phyloP scores from a whole-genome alignment of 495 filamentous ascomycete genomes.

The Podospora australis region DNA sequence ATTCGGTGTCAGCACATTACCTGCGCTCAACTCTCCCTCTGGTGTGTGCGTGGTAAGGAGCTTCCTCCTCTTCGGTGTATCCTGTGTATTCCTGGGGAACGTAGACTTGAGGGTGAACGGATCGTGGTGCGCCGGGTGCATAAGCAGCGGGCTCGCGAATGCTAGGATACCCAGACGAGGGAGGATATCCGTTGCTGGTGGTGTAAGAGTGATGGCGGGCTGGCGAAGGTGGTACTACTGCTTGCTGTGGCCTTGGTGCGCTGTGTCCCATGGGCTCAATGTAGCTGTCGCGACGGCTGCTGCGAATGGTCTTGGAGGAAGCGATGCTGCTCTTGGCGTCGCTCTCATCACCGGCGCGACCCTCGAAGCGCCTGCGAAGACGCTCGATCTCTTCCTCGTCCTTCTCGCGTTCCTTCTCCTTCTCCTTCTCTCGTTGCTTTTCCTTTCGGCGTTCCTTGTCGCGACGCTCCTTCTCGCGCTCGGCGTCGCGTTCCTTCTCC shows the following conservation, averaged over 20 bases:
- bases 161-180: slow-evolving; percentile 14
- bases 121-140: slow-evolving; percentile 3
- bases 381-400: slow-evolving; percentile 18
- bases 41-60: slow-evolving; percentile 14
- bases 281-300: slow-evolving; percentile 27
- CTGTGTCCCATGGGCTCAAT: slow-evolving; percentile 29
- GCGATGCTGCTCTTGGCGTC: slow-evolving; percentile 23
- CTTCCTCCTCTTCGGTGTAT: slow-evolving; percentile 17
- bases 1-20: slow-evolving; percentile 7
- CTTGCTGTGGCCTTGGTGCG: slow-evolving; percentile 18
- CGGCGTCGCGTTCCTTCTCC: slow-evolving; percentile 13
- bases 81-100: slow-evolving; percentile 12
- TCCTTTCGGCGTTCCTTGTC: slow-evolving; percentile 12
- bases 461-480: slow-evolving; percentile 13
- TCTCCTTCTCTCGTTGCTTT: slow-evolving; percentile 14
- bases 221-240: slow-evolving; percentile 15
- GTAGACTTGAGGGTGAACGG: slow-evolving; percentile 23
- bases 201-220: slow-evolving; percentile 14
- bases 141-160: slow-evolving; percentile 15
- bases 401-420: slow-evolving; percentile 18
- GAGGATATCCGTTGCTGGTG: slow-evolving; percentile 8
- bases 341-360: slow-evolving; percentile 22
- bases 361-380: slow-evolving; percentile 24
- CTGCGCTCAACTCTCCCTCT: slow-evolving; percentile 1
- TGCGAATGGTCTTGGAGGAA: slow-evolving; percentile 14